These are phyloP conservation scores for Boletales sp. DNA, from an alignment of 768 basidiomycete genomes.

Conservation along the genomic window DNA sequence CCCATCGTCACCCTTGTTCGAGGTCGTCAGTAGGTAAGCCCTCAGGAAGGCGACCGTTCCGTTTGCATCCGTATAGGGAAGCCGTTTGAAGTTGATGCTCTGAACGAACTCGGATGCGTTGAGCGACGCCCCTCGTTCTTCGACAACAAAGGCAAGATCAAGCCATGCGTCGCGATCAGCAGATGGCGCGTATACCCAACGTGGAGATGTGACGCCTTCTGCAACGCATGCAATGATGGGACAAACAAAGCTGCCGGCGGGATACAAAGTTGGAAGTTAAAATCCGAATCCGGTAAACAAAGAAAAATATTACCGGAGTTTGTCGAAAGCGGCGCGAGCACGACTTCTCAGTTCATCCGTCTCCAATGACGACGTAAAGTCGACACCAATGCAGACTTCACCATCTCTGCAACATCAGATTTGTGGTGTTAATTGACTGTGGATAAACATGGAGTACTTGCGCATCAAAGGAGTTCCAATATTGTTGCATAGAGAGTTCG, in stretches of 20 bases:
- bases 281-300: background rate
- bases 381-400: conserved; percentile 16
- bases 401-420: conserved; percentile 7
- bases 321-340: conserved; percentile 12
- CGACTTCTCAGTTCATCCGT: conserved; percentile 7
- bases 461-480: conserved; percentile 11
- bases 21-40: conserved; percentile 12
- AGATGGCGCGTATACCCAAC: conserved; percentile 22
- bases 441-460: conserved; percentile 1
- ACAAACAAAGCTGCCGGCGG: conserved; percentile 11
- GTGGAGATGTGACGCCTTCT: conserved; percentile 11
- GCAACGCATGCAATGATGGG: conserved; percentile 16
- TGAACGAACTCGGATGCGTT: conserved; percentile 15
- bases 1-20: background rate
- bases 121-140: conserved; percentile 14
- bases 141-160: conserved; percentile 14
- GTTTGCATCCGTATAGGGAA: conserved; percentile 13
- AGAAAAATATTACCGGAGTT: conserved; percentile 14
- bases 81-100: conserved; percentile 11
- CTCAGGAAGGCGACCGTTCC: conserved; percentile 2
- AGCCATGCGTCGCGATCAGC: conserved; percentile 22
- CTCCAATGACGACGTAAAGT: conserved; percentile 9
- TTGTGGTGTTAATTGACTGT: background rate
- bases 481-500: conserved; percentile 10
- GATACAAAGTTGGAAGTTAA: too few relatives aligned